Conservation (phyloP, 257 asterid genomes). For the Apocynum venetum region DNA sequence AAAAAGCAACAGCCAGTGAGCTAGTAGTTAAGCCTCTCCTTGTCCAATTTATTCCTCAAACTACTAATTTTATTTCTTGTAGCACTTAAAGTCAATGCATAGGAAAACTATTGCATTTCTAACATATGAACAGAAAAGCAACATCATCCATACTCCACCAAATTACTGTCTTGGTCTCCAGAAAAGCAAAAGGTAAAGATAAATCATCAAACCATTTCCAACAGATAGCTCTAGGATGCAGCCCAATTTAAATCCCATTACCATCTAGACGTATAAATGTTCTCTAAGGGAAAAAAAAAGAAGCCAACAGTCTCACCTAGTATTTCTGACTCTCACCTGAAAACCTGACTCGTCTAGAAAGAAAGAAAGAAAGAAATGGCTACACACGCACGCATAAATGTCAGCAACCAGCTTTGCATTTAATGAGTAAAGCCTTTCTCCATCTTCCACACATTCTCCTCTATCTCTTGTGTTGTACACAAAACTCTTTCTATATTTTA, state of each 20-base stretch:
- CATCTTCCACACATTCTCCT: conserved; percentile 1
- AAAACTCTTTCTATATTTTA: too few relatives aligned
- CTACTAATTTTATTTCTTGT: neutral
- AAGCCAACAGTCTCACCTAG: conserved; percentile 48
- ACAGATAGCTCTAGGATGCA: neutral
- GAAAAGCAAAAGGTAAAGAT: neutral
- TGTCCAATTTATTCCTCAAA: neutral
- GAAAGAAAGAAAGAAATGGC: conserved; percentile 24
- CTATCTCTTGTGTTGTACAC: too few relatives aligned
- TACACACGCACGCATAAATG: conserved; percentile 77
- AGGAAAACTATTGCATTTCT: neutral
- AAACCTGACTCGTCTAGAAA: neutral
- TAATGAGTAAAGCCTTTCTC: conserved; percentile 21
- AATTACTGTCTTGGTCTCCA: too few relatives aligned
- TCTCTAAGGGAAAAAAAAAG: neutral
- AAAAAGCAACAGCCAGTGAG: neutral
- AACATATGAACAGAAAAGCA: neutral
- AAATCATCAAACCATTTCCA: neutral
- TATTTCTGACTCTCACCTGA: conserved; percentile 19
- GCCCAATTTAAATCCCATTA: neutral
- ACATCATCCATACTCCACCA: neutral
- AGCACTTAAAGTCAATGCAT: neutral
- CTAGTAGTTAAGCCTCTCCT: neutral
- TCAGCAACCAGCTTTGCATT: conserved; percentile 50
- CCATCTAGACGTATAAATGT: neutral